These are phyloP conservation scores for Geum urbanum DNA, from an alignment of 306 rosid species.

Conservation along the genomic window DNA sequence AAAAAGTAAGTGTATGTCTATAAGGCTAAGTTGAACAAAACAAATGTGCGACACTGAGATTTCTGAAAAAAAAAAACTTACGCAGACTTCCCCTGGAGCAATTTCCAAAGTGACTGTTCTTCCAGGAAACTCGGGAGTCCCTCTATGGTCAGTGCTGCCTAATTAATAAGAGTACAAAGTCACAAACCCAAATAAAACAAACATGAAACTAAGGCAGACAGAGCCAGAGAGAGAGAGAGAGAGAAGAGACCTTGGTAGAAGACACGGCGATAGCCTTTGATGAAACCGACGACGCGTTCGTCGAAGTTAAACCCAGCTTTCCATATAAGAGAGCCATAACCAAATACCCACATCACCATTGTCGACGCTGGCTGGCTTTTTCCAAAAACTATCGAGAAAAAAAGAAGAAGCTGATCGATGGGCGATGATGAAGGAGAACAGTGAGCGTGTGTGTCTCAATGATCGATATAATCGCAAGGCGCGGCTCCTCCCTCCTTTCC, in stretches of 20 bases:
- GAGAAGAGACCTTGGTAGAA: constrained; percentile 63
- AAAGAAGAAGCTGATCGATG: not conserved
- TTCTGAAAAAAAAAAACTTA: constrained; percentile 29
- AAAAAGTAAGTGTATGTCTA: not conserved
- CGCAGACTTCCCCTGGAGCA: constrained; percentile 79
- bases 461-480: not conserved
- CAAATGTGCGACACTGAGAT: not conserved
- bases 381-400: not conserved
- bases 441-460: not conserved
- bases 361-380: not conserved
- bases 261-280: constrained; percentile 87
- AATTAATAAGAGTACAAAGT: constrained; percentile 16
- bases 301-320: constrained; percentile 72
- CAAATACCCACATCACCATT: constrained; percentile 86
- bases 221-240: constrained; percentile 19
- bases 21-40: not conserved
- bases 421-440: not conserved
- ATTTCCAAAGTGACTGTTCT: constrained; percentile 88
- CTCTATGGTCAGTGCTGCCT: constrained; percentile 98
- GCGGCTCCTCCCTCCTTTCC: too few species aligned
- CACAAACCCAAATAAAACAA: constrained; percentile 27
- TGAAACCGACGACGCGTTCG: constrained; percentile 65
- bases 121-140: constrained; percentile 81
- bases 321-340: constrained; percentile 84
- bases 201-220: not conserved